A percentile compares a stretch with the other conserved stretches of the same genome.
Evolutionary conservation across 2,329 filamentous ascomycete genomes (phyloP).

Genomic region (Fusarium succisae): DNA sequence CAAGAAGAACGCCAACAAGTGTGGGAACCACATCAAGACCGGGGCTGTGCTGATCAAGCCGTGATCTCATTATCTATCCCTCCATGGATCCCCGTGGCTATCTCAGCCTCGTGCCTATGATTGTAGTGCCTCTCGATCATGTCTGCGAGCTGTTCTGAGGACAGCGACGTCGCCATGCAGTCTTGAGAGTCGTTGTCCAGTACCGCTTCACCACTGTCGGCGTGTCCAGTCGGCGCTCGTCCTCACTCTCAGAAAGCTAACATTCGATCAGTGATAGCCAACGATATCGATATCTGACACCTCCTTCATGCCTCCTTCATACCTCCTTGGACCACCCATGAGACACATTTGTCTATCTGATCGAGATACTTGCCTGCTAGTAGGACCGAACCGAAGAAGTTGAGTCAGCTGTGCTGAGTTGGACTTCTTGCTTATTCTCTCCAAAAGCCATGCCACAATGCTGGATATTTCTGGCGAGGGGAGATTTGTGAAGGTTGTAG

Average conservation of each 20-base stretch:
- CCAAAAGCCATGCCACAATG: accelerated
- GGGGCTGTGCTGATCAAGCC: accelerated
- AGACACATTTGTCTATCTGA: not conserved
- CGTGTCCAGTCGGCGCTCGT: accelerated
- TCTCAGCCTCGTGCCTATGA: not conserved
- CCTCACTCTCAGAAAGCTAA: not conserved
- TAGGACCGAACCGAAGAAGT: not conserved
- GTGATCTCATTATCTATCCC: not conserved
- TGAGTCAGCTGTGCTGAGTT: accelerated
- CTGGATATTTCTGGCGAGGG: no score
- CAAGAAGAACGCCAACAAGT: not conserved
- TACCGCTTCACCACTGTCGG: accelerated
- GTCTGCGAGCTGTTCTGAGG: not conserved
- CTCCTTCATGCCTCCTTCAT: not conserved
- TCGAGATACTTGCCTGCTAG: not conserved
- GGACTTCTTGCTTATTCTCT: not conserved
- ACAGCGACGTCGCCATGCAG: not conserved
- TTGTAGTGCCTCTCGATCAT: not conserved
- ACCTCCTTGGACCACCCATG: not conserved
- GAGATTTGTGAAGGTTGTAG: no score
- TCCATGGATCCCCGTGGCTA: not conserved
- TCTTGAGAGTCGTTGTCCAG: not conserved
- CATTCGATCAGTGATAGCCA: not conserved
- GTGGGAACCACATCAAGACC: accelerated
- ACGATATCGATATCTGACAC: not conserved